Evolutionary conservation across 192 early-diverging fungal genomes (phyloP), one percentile per base, ranked within the genome.

Genomic region (Umbelopsis sp.): DNA sequence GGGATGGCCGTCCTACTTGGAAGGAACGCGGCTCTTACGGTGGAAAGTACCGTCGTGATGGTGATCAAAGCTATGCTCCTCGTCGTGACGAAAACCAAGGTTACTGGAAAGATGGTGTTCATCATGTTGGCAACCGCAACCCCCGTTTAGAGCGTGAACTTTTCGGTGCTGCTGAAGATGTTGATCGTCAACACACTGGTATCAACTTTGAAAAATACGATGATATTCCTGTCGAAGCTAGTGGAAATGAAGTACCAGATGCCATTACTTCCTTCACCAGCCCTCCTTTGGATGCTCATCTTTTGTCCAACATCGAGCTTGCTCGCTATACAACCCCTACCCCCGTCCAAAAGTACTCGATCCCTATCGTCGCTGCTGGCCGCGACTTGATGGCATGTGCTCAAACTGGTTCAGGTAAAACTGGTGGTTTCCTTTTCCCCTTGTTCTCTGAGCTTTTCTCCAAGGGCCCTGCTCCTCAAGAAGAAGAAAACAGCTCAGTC

Each of bases 171-270:
- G 69, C 84, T 45, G 91, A 97, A 46, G 91, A 93, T 69, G 84
- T 86, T 79, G 88, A 90, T 66, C 87, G 88, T 66, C 89, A 89
- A 81, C 85, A 88, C 72, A 93, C 93, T 65, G 97, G 97, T 67
- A 98, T 98, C 79, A 98, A 98, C 89, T 98, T 98, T 89, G 94
- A 95, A 71, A 97, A 96, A 81, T 98, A 98, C 82, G 95, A 98
- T 71, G 94, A 98, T 81, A 98, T 98, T 47, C 97, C 97, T 15
- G 96, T 97, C 53, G 95, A 98, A 72, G 94, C 93, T 22, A 89
- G 89, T 11, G 92, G 92, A 30, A 82, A 85, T 48, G 80, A 90
- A 47, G 82, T 86, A 37, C 92, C 92, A 20, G 83, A 88, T 71
- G 82, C 87, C 11, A 87, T 93, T 35, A 78, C 76, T 50, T 74